Evolutionary conservation across 768 basidiomycete species (phyloP).

Genomic region (Suillus ampliporus): DNA sequence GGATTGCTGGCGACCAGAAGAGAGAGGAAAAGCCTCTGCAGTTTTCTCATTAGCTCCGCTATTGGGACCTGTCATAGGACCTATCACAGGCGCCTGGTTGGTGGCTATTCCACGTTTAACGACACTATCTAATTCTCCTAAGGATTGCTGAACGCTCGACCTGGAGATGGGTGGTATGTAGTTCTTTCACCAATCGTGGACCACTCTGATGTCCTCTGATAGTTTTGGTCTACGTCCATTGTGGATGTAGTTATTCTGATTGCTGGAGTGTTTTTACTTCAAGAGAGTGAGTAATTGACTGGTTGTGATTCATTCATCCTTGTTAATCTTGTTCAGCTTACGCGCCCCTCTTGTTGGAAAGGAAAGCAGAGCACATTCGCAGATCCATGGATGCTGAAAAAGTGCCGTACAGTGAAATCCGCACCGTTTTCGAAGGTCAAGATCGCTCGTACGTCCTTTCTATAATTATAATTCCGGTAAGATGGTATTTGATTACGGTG

Average conservation of each 20-base stretch:
- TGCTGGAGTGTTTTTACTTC: slow-evolving; percentile 59
- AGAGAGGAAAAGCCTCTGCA: slow-evolving; percentile 67
- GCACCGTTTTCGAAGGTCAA: slow-evolving; percentile 53
- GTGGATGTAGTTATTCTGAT: slow-evolving; percentile 59
- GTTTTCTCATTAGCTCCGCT: slow-evolving; percentile 70
- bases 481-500: background rate
- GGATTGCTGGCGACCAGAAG: slow-evolving; percentile 65
- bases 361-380: slow-evolving; percentile 55
- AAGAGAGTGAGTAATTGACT: slow-evolving; percentile 57
- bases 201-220: background rate
- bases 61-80: slow-evolving; percentile 68
- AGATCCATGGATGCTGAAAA: slow-evolving; percentile 56
- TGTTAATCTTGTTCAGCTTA: slow-evolving; percentile 24
- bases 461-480: background rate
- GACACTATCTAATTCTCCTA: slow-evolving; percentile 13
- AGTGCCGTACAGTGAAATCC: slow-evolving; percentile 40
- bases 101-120: slow-evolving; percentile 11
- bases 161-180: slow-evolving; percentile 74
- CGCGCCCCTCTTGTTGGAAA: slow-evolving; percentile 43
- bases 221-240: slow-evolving; percentile 75
- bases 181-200: background rate
- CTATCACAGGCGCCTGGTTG: slow-evolving; percentile 65
- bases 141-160: slow-evolving; percentile 63
- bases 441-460: slow-evolving; percentile 50
- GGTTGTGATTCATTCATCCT: slow-evolving; percentile 21